Evolutionary conservation across 768 basidiomycete species (phyloP).

Genomic region (Suillus sp.): DNA sequence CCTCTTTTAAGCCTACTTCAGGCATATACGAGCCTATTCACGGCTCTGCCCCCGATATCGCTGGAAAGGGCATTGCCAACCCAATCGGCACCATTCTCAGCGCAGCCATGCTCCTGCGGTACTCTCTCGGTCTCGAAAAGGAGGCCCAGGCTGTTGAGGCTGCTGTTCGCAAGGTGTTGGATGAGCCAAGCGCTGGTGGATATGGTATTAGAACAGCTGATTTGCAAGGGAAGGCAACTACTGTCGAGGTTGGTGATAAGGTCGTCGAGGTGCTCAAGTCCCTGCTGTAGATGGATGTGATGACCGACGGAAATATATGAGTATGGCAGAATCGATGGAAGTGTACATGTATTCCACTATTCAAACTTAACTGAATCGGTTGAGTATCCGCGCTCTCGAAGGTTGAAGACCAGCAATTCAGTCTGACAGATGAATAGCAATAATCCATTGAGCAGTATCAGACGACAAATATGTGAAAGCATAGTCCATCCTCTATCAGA

Average conservation of each 20-base stretch:
- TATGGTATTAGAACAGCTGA: constrained; percentile 82
- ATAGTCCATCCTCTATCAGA: not conserved
- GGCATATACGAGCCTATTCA: constrained; percentile 99
- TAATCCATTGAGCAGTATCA: constrained; percentile 7
- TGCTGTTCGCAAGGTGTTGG: constrained; percentile 90
- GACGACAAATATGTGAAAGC: constrained; percentile 1
- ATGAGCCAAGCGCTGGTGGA: constrained; percentile 68
- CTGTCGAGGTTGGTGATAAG: constrained; percentile 81
- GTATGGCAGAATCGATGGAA: not conserved
- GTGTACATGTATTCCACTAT: constrained; percentile 1
- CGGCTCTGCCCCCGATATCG: constrained; percentile 93
- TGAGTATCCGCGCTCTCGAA: not conserved
- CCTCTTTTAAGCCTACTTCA: constrained; percentile 72
- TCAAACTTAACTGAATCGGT: not conserved
- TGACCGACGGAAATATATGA: not conserved
- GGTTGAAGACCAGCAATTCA: not conserved
- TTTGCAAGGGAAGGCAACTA: constrained; percentile 76
- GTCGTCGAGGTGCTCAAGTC: constrained; percentile 72
- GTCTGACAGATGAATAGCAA: not conserved
- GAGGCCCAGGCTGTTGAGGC: constrained; percentile 85
- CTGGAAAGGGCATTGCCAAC: constrained; percentile 92
- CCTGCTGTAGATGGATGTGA: constrained; percentile 42
- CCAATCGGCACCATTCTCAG: constrained; percentile 95
- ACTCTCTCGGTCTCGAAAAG: constrained; percentile 87
- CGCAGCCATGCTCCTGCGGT: constrained; percentile 89